A percentile compares a stretch with the other conserved stretches of the same genome.
phyloP scores from a whole-genome alignment of 1,284 basidiomycete species.

The Rhodotorula sp. region DNA sequence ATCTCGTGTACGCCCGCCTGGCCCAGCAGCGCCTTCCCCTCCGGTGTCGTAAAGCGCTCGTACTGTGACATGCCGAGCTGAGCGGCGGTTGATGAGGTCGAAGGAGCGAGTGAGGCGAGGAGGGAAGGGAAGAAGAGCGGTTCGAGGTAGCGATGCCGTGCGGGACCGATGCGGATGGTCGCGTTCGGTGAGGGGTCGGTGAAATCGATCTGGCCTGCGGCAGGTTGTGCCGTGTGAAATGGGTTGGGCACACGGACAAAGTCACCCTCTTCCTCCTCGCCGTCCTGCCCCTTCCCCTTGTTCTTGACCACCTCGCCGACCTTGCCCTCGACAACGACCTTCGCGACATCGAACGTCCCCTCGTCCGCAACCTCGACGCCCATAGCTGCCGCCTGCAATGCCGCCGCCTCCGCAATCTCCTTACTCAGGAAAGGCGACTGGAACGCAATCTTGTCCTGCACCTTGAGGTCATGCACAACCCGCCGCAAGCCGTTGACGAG shows the following conservation, averaged over 20 bases:
- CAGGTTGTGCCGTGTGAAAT: slow-evolving; percentile 60
- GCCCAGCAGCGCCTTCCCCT: slow-evolving; percentile 11
- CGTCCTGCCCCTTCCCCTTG: slow-evolving; percentile 46
- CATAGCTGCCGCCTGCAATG: slow-evolving; percentile 59
- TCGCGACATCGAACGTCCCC: slow-evolving; percentile 62
- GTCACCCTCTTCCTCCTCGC: slow-evolving; percentile 58
- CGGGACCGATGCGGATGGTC: slow-evolving; percentile 74
- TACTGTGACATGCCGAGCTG: slow-evolving; percentile 42
- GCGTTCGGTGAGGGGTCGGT: slow-evolving; percentile 44
- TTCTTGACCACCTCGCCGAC: slow-evolving; percentile 62
- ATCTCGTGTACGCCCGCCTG: slow-evolving; percentile 40
- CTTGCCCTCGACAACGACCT: slow-evolving; percentile 53
- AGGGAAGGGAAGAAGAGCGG: slow-evolving; percentile 73
- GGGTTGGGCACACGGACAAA: slow-evolving; percentile 75
- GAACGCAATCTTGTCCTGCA: slow-evolving; percentile 48
- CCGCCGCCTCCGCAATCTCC: slow-evolving; percentile 43
- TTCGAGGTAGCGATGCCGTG: slow-evolving; percentile 85
- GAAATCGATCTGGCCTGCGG: background rate
- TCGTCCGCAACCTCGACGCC: slow-evolving; percentile 76
- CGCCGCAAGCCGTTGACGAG: slow-evolving; percentile 29
- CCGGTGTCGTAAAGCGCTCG: background rate
- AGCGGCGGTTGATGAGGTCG: slow-evolving; percentile 6
- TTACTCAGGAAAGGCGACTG: slow-evolving; percentile 46
- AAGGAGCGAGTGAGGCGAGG: slow-evolving; percentile 41
- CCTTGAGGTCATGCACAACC: slow-evolving; percentile 61